Evolutionary conservation across 2,329 filamentous ascomycete genomes (phyloP).

Genomic region (Diatrype stigma): DNA sequence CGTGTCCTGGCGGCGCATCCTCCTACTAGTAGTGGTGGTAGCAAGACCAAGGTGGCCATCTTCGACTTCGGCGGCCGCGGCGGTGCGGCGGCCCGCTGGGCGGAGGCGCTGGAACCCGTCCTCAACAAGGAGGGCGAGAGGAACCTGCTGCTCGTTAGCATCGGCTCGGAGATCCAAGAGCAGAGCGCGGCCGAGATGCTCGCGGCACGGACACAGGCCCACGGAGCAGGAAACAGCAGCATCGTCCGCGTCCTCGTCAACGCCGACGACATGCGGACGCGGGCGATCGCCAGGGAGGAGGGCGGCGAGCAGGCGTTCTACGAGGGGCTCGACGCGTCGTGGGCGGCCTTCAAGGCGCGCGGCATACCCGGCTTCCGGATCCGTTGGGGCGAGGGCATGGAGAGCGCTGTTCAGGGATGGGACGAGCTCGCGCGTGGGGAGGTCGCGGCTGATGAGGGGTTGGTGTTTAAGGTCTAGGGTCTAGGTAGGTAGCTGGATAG

Average conservation of each 20-base stretch:
- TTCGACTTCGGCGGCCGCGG: slow-evolving; percentile 27
- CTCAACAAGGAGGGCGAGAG: not conserved
- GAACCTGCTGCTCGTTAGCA: slow-evolving; percentile 10
- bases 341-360: slow-evolving; percentile 11
- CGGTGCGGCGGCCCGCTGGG: slow-evolving; percentile 17
- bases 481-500: not conserved
- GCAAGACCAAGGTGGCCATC: slow-evolving; percentile 13
- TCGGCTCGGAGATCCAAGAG: slow-evolving; percentile 18
- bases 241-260: slow-evolving; percentile 6
- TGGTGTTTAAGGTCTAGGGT: slow-evolving; percentile 23
- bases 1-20: not conserved
- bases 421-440: slow-evolving; percentile 19
- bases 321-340: slow-evolving; percentile 12
- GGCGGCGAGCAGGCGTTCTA: slow-evolving; percentile 21
- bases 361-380: slow-evolving; percentile 19
- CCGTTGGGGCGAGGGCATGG: slow-evolving; percentile 25
- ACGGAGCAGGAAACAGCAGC: too few species aligned
- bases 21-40: too few species aligned
- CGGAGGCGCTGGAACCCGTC: slow-evolving; percentile 6
- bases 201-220: too few species aligned
- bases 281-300: slow-evolving; percentile 17
- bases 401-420: slow-evolving; percentile 22
- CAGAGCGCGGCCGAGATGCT: not conserved
- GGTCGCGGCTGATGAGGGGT: slow-evolving; percentile 20
- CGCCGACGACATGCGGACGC: slow-evolving; percentile 17